Evolutionary conservation across 768 basidiomycete genomes (phyloP).

Genomic region (Paxillus involutus): DNA sequence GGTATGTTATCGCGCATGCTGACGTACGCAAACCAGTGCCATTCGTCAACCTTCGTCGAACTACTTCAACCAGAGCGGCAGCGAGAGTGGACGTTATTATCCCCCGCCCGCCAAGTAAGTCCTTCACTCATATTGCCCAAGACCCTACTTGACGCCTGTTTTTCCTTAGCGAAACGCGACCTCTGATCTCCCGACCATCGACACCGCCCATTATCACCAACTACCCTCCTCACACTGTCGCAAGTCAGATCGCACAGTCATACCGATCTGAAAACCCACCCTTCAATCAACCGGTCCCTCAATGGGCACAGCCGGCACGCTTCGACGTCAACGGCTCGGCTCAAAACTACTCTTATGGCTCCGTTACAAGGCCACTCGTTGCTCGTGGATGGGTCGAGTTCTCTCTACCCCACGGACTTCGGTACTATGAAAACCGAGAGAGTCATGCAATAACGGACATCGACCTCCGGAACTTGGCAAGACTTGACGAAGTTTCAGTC

Average conservation of each 20-base stretch:
- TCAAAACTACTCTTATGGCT: slow-evolving; percentile 26
- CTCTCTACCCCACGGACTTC: slow-evolving; percentile 67
- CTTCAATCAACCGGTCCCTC: slow-evolving; percentile 28
- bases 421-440: slow-evolving; percentile 70
- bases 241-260: slow-evolving; percentile 23
- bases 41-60: slow-evolving; percentile 16
- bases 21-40: slow-evolving; percentile 9
- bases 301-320: slow-evolving; percentile 23
- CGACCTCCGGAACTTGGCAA: slow-evolving; percentile 54
- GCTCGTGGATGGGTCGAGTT: slow-evolving; percentile 73
- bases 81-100: slow-evolving; percentile 11
- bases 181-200: slow-evolving; percentile 43
- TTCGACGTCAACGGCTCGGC: slow-evolving; percentile 32
- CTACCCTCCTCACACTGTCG: slow-evolving; percentile 16
- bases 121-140: too few relatives aligned
- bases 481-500: slow-evolving; percentile 43
- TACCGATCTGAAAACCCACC: slow-evolving; percentile 19
- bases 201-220: slow-evolving; percentile 29
- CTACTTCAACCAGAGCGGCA: slow-evolving; percentile 17
- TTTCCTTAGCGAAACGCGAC: slow-evolving; percentile 48
- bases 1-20: not conserved
- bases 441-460: slow-evolving; percentile 68
- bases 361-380: slow-evolving; percentile 21
- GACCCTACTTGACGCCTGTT: not conserved
- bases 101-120: slow-evolving; percentile 26